Percentiles rank a stretch among this genome's conserved stretches.
These are phyloP conservation scores for Acacia confusa DNA, from an alignment of 306 rosid genomes.

Conservation along the genomic window DNA sequence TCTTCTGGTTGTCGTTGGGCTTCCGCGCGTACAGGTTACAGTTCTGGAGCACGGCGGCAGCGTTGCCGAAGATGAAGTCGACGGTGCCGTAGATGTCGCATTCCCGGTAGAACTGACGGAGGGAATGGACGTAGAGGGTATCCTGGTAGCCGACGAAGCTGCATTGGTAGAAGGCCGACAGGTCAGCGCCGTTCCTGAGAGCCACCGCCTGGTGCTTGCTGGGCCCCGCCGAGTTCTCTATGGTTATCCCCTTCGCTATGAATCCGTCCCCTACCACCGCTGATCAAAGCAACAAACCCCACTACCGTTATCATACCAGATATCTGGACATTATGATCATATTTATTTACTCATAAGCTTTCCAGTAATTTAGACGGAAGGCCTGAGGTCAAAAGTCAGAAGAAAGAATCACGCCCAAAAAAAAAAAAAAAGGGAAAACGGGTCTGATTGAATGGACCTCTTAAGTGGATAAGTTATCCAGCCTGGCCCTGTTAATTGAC, in stretches of 20 bases:
- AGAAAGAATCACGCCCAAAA: neutral
- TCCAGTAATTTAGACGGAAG: too few species aligned
- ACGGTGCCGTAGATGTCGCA: slow-evolving; percentile 84
- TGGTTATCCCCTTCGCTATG: slow-evolving; percentile 75
- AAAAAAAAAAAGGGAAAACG: neutral
- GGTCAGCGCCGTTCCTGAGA: slow-evolving; percentile 60
- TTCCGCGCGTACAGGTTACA: slow-evolving; percentile 75
- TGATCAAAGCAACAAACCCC: slow-evolving; percentile 23
- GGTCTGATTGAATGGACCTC: neutral
- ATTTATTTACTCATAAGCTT: too few species aligned
- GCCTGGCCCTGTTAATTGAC: neutral
- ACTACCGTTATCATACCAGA: neutral
- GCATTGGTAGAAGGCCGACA: slow-evolving; percentile 73
- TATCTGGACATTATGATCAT: too few species aligned
- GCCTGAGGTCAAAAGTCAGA: neutral
- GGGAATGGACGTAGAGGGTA: slow-evolving; percentile 81
- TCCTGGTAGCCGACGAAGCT: slow-evolving; percentile 88
- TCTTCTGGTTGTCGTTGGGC: slow-evolving; percentile 62
- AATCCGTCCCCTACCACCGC: slow-evolving; percentile 77
- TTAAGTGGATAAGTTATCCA: neutral
- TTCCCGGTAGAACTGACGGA: slow-evolving; percentile 81
- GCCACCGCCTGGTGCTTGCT: slow-evolving; percentile 93
- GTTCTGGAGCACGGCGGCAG: slow-evolving; percentile 70
- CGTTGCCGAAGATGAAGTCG: slow-evolving; percentile 85
- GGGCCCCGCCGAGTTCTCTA: slow-evolving; percentile 84